Conservation (phyloP, 345 rosid genomes). For the Populus euphratica region DNA sequence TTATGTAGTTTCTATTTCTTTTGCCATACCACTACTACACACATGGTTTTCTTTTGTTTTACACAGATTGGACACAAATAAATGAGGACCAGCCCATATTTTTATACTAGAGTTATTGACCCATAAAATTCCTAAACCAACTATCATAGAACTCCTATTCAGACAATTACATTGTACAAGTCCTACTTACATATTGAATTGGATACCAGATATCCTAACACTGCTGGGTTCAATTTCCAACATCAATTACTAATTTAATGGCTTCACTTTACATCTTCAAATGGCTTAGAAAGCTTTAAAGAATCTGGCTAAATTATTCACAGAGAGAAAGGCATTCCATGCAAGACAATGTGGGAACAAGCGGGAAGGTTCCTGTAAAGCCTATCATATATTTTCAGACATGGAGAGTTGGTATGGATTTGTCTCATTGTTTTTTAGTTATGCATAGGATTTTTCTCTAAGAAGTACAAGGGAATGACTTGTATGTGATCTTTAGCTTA, state of each 20-base stretch:
- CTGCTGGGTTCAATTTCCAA: too few relatives aligned
- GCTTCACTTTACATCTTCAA: neutral
- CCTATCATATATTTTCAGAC: slow-evolving; percentile 83
- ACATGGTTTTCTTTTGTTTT: too few relatives aligned
- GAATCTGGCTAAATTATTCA: slow-evolving; percentile 28
- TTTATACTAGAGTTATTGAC: too few relatives aligned
- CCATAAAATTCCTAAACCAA: too few relatives aligned
- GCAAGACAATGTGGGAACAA: slow-evolving; percentile 53
- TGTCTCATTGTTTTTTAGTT: slow-evolving; percentile 16
- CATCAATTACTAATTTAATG: neutral
- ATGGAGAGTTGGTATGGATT: slow-evolving; percentile 90
- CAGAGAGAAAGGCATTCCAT: slow-evolving; percentile 78
- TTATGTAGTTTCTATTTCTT: too few relatives aligned
- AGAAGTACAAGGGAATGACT: neutral
- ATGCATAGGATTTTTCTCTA: neutral
- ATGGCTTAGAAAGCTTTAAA: slow-evolving; percentile 7
- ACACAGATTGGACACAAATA: too few relatives aligned
- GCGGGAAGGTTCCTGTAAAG: slow-evolving; percentile 62
- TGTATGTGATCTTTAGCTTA: slow-evolving; percentile 18
- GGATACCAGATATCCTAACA: too few relatives aligned
- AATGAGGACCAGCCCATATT: too few relatives aligned
- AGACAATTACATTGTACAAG: too few relatives aligned
- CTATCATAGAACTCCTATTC: too few relatives aligned
- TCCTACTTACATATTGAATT: too few relatives aligned
- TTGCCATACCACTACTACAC: too few relatives aligned